A percentile compares a stretch with the other conserved stretches of the same genome.
Evolutionary conservation across 2,329 filamentous ascomycete species (phyloP).

Genomic region (Calonectria honghensis): DNA sequence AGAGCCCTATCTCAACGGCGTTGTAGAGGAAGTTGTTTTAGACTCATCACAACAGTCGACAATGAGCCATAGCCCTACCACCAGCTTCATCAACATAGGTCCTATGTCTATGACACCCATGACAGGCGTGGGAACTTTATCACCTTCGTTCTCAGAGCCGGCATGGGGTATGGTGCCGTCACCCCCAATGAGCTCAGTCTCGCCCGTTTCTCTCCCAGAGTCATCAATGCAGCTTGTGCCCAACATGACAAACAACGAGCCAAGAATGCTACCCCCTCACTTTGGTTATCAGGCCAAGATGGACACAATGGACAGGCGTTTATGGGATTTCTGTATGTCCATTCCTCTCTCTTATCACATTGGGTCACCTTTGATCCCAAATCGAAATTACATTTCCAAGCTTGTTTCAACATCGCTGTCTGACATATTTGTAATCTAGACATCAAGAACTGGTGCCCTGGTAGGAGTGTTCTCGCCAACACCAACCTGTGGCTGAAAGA

Average conservation of each 20-base stretch:
- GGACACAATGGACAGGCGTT: constrained; percentile 58
- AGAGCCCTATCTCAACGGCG: constrained; percentile 35
- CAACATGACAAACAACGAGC: constrained; percentile 43
- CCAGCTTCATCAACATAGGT: constrained; percentile 34
- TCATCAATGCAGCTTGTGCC: constrained; percentile 30
- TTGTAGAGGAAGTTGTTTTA: constrained; percentile 45
- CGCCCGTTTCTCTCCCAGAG: constrained; percentile 40
- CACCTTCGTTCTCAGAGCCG: constrained; percentile 38
- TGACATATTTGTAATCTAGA: constrained; percentile 53
- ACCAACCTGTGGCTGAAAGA: constrained; percentile 65
- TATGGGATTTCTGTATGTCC: constrained; percentile 62
- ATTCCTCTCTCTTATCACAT: background rate
- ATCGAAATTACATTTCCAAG: background rate
- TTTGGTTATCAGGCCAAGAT: constrained; percentile 59
- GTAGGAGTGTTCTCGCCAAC: constrained; percentile 60
- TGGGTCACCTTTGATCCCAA: constrained; percentile 3
- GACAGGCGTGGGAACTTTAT: constrained; percentile 23
- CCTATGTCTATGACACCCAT: constrained; percentile 33
- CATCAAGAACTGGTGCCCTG: constrained; percentile 63
- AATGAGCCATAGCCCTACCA: constrained; percentile 35
- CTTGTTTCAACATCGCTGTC: background rate
- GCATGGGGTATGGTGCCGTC: constrained; percentile 41
- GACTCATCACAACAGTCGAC: constrained; percentile 36
- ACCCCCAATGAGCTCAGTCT: constrained; percentile 27
- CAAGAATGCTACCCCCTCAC: constrained; percentile 54